phyloP scores from a whole-genome alignment of 192 early-diverging fungal genomes.

The Dissophora globulifera region DNA sequence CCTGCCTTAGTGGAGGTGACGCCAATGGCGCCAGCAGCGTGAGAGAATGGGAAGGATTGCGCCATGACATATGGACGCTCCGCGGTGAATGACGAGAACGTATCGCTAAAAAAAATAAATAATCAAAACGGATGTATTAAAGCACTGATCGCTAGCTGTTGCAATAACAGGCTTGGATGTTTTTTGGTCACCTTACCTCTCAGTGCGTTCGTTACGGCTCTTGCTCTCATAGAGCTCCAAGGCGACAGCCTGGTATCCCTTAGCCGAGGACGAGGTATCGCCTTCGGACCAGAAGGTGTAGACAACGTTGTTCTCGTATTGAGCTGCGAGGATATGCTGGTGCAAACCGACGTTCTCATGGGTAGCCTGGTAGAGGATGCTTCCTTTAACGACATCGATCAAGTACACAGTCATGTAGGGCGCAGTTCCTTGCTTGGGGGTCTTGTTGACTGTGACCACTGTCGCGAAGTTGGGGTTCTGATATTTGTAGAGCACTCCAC shows the following conservation, averaged over 20 bases:
- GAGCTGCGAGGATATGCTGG: slow-evolving; percentile 72
- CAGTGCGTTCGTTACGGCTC: slow-evolving; percentile 71
- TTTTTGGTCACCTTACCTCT: slow-evolving; percentile 62
- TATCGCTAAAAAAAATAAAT: slow-evolving; percentile 62
- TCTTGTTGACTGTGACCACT: slow-evolving; percentile 68
- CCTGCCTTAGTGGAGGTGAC: slow-evolving; percentile 86
- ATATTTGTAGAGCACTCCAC: slow-evolving; percentile 98
- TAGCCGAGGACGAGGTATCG: slow-evolving; percentile 56
- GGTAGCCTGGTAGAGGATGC: slow-evolving; percentile 75
- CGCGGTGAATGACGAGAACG: slow-evolving; percentile 79
- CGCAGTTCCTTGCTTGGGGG: slow-evolving; percentile 7
- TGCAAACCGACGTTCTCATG: slow-evolving; percentile 68
- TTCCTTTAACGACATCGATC: slow-evolving; percentile 89
- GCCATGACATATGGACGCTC: slow-evolving; percentile 77
- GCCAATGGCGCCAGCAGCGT: slow-evolving; percentile 80
- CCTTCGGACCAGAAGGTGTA: slow-evolving; percentile 92
- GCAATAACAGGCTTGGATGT: too few species aligned
- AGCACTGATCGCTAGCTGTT: background rate
- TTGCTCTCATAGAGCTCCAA: slow-evolving; percentile 91
- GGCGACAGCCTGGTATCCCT: slow-evolving; percentile 82
- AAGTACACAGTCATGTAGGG: slow-evolving; percentile 76
- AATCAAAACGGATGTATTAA: background rate
- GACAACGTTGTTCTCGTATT: slow-evolving; percentile 90
- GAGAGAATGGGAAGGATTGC: slow-evolving; percentile 81
- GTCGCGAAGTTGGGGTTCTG: slow-evolving; percentile 92